A percentile compares a stretch with the other conserved stretches of the same genome.
Evolutionary conservation across 1,284 basidiomycete genomes (phyloP).

Genomic region (Marasmius oreades): DNA sequence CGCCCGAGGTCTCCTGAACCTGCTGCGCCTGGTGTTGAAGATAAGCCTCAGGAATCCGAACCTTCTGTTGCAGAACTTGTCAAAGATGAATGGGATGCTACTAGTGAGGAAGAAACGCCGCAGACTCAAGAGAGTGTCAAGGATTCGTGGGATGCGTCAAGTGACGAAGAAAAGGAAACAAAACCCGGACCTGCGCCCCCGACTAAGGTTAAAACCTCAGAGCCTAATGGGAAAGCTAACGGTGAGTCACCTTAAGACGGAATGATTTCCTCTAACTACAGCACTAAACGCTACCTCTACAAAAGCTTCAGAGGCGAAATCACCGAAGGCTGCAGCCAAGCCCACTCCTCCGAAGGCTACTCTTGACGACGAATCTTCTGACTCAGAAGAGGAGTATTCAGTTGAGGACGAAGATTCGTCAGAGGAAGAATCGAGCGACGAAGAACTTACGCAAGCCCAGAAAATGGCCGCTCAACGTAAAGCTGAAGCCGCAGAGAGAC

Average conservation of each 20-base stretch:
- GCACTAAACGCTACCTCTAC: not conserved
- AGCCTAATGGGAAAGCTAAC: conserved; percentile 14
- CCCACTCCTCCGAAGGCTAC: conserved; percentile 19
- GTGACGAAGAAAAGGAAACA: conserved; percentile 58
- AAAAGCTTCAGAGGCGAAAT: conserved; percentile 1
- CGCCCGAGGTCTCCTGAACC: conserved; percentile 51
- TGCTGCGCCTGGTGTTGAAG: conserved; percentile 26
- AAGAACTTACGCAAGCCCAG: conserved; percentile 63
- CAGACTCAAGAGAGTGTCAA: conserved; percentile 44
- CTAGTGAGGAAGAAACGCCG: conserved; percentile 48
- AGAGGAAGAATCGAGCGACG: conserved; percentile 49
- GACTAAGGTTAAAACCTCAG: conserved; percentile 22
- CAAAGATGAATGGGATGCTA: conserved; percentile 86
- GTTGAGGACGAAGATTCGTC: conserved; percentile 30
- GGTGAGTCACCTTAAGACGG: not conserved
- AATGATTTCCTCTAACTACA: not conserved
- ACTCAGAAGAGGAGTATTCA: conserved; percentile 26
- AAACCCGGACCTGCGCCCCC: conserved; percentile 13
- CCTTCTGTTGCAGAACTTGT: conserved; percentile 35
- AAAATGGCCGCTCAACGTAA: conserved; percentile 75
- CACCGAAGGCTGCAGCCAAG: conserved; percentile 14
- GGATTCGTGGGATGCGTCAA: conserved; percentile 86
- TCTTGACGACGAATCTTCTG: conserved; percentile 37
- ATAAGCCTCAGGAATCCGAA: conserved; percentile 25
- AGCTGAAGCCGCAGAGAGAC: conserved; percentile 79